Evolutionary conservation across 352 stramenopile species (phyloP), one percentile per base, ranked within the genome.

Genomic region (Globisporangium spiculum): DNA sequence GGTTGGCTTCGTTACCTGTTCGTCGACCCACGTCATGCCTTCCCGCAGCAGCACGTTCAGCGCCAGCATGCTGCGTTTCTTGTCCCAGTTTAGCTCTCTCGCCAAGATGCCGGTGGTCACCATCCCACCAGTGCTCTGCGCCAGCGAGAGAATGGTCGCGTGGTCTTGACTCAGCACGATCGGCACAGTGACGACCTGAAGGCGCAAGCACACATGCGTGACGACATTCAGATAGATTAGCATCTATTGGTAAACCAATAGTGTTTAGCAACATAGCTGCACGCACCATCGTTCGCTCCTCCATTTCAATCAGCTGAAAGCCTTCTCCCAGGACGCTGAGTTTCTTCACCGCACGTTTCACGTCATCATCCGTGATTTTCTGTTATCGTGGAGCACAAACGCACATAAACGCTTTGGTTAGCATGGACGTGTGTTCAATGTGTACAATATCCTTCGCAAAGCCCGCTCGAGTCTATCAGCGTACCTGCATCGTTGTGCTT

Each of bases 11-110:
- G 0, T 24, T 32, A 96, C 85, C 83, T 97, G 82, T 36, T 96
- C 84, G 75, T 99, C 97, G 32, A 99, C 70, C 97, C 97, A 99
- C 36, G 91, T 97, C 93, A 99, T 99, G 57, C 96, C 96, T 75
- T 98, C 91, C 30, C 88, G 78, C 20, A 98, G 71, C 41, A 99
- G 81, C 41, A 98, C 73, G 66, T 97, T 90, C 5, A 99, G 76
- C 20, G 91, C 93, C 32, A 97, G 77, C 70, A 97, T 94, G 38
- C 90, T 96, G 18, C 96, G 84, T 66, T 98, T 98, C 44, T 90
- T 82, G 67, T 92, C 88, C 96, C 96, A 99, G 6, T 80, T 71
- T 32, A 97, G 81, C 65, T 89, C 80, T 32, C 84, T 79, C 22
- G 75, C 76, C 24, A 99, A 78, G 63, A 97, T 84, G 58, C 87